Evolutionary conservation across 106 monocot genomes (phyloP).

Genomic region (Dendrobium chrysotoxum): DNA sequence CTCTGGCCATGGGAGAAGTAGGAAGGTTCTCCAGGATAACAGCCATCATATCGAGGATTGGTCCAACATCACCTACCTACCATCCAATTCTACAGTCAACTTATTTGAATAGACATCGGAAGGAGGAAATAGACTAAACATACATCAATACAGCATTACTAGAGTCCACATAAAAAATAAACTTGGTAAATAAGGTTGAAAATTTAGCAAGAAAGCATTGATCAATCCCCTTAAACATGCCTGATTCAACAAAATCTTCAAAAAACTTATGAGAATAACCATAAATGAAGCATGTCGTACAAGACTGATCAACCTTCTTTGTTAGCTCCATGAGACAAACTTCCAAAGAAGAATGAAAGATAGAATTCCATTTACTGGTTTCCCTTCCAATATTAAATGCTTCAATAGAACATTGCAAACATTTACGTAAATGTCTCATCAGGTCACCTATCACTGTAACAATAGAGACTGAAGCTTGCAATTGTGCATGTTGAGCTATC

Average conservation of each 20-base stretch:
- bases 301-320: conserved; percentile 50
- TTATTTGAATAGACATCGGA: conserved; percentile 7
- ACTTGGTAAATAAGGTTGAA: not conserved
- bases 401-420: conserved; percentile 73
- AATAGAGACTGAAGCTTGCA: conserved; percentile 49
- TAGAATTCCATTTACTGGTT: conserved; percentile 32
- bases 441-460: conserved; percentile 63
- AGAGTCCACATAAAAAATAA: conserved; percentile 2
- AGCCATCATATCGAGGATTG: conserved; percentile 65
- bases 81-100: conserved; percentile 15
- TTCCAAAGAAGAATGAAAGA: conserved; percentile 68
- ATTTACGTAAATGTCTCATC: conserved; percentile 83
- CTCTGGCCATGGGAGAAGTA: conserved; percentile 29
- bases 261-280: not conserved
- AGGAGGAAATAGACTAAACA: not conserved
- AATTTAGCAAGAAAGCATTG: not conserved
- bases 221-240: conserved; percentile 3
- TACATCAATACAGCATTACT: not conserved
- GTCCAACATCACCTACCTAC: conserved; percentile 69
- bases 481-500: conserved; percentile 45
- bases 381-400: conserved; percentile 31
- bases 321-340: conserved; percentile 59
- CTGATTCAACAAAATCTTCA: not conserved
- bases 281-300: not conserved
- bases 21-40: conserved; percentile 58